A percentile compares a stretch with the other conserved stretches of the same genome.
Conservation (phyloP, 495 filamentous ascomycete species). For the Xylaria grammica region DNA sequence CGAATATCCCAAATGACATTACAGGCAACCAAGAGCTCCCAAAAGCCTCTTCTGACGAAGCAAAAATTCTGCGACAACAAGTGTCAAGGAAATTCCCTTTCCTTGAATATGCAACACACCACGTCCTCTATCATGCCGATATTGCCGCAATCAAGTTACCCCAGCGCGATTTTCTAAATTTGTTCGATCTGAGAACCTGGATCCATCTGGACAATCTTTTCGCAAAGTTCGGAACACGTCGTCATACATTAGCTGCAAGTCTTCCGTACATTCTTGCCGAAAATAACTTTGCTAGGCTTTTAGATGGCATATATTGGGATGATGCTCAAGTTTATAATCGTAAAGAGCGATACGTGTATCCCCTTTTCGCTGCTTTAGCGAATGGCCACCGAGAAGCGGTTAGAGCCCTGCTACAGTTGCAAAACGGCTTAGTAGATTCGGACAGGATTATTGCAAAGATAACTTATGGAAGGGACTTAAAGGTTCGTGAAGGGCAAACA, state of each 20-base stretch:
- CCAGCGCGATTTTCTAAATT: slow-evolving; percentile 46
- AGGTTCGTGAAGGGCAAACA: background rate
- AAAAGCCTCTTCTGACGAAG: slow-evolving; percentile 23
- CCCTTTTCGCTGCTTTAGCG: slow-evolving; percentile 14
- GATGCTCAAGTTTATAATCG: background rate
- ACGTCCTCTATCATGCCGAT: slow-evolving; percentile 53
- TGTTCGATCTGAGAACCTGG: slow-evolving; percentile 44
- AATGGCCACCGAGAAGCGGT: slow-evolving; percentile 11
- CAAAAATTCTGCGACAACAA: slow-evolving; percentile 2
- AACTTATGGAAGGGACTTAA: background rate
- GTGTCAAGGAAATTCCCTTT: slow-evolving; percentile 41
- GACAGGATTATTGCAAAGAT: background rate
- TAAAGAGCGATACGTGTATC: background rate
- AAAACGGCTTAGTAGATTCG: background rate
- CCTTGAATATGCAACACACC: slow-evolving; percentile 48
- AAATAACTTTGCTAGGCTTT: slow-evolving; percentile 44
- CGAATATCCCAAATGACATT: background rate
- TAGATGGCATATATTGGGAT: slow-evolving; percentile 15
- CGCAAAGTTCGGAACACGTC: slow-evolving; percentile 24
- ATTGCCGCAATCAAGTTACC: slow-evolving; percentile 38
- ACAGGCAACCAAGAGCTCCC: slow-evolving; percentile 25
- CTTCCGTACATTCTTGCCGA: slow-evolving; percentile 56
- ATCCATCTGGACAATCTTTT: slow-evolving; percentile 43
- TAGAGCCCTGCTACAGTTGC: background rate
- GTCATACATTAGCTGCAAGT: slow-evolving; percentile 41